Evolutionary conservation across 73 alveolate genomes (phyloP), one percentile per base, ranked within the genome.

Genomic region (Paramecium octaurelia): DNA sequence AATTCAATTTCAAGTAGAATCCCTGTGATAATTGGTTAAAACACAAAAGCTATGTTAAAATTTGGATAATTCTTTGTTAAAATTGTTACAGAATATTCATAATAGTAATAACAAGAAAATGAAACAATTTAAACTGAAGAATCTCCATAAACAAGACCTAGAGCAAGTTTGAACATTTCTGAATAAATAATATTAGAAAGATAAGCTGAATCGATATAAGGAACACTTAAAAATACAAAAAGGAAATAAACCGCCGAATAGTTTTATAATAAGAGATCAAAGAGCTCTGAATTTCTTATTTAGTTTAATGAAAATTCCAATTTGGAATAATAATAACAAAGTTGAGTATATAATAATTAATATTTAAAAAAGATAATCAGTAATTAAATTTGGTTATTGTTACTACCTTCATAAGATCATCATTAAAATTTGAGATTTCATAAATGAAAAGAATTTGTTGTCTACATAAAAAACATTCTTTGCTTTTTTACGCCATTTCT

Each of bases 401-500:
- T 64, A 64, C 24, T 31, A 64, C 84, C 14, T 64, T 64, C 84
- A 64, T 64, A 34, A 64, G 12, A 7, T 64, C 84, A 12, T 64
- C 84, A 64, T 64, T 64, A 9, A 64, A 64, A 64, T 9, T 64
- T 27, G 31, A 31, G 21, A 64, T 64, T 64, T 64, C 84, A 34
- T 64, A 64, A 27, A 64, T 64, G 20, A 64, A 64, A 31, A 64
- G 24, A 16, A 73, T 73, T 40, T 73, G 16, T 80, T 80, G 27
- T 35, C 91, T 80, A 35, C 91, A 80, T n/a, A 80, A 58, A 23
- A 44, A 80, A 48, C 91, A 80, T 46, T 80, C 91, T 23, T 46
- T 43, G 29, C 21, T 80, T 43, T 80, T 80, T 23, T 42, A 8
- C 2, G 57, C 46, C 46, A 80, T 80, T 42, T 80, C 76, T 11